Conservation (phyloP, 257 asterid species). For the Petunia secreta region DNA sequence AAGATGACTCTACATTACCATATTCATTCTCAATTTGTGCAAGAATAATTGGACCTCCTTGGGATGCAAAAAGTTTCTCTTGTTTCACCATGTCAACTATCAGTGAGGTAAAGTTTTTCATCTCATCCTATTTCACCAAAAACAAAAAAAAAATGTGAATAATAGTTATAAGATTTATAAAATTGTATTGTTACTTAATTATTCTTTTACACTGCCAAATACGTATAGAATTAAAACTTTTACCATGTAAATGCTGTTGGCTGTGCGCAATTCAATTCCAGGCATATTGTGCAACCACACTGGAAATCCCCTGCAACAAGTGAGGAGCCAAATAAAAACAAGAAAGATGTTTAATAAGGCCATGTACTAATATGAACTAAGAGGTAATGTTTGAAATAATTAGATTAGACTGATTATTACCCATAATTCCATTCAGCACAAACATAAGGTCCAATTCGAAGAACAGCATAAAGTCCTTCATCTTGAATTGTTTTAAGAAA, state of each 20-base stretch:
- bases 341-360: background rate
- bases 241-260: conserved; percentile 58
- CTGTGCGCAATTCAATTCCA: conserved; percentile 55
- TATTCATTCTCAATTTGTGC: conserved; percentile 85
- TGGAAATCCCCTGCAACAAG: conserved; percentile 59
- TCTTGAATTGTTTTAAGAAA: conserved; percentile 59
- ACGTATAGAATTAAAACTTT: too few relatives aligned
- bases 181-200: too few relatives aligned
- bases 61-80: conserved; percentile 76
- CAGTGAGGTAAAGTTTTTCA: conserved; percentile 62
- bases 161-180: too few relatives aligned
- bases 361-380: background rate
- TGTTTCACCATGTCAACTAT: conserved; percentile 64
- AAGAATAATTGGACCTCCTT: conserved; percentile 29
- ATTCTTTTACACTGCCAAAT: too few relatives aligned
- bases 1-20: conserved; percentile 51
- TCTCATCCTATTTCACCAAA: conserved; percentile 51
- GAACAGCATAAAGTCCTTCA: conserved; percentile 59
- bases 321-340: too few relatives aligned
- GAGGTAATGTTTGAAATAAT: too few relatives aligned
- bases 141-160: too few relatives aligned
- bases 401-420: conserved; percentile 30
- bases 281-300: conserved; percentile 68
- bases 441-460: conserved; percentile 65
- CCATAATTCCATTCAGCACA: conserved; percentile 70